Base-by-base conservation (phyloP, 2,329 filamentous ascomycete species). In the Venturia effusa region DNA sequence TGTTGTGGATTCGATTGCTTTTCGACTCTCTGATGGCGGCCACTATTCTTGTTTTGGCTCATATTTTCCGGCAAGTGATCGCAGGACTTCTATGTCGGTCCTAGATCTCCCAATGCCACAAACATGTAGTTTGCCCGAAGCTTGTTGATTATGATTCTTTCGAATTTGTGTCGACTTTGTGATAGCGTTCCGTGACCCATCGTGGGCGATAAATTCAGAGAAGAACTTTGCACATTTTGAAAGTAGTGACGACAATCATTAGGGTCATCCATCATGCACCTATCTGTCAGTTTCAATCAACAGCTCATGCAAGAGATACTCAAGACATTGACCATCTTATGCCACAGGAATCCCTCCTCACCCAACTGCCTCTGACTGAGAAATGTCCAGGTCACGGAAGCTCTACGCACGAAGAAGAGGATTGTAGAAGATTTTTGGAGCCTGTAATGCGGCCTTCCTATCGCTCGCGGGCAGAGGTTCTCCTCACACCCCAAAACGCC, bases 401-500 rank as follows among this genome's bases (percentile, higher is more conserved):
- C 8, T 57, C 51, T 30, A 34, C 30, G 30, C 2, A 57, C 27
- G 30, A 34, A 34, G 51, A 34, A 19, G 11, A 57, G 51, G 30
- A n/a, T 57, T 57, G 51, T 34, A 34, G 51, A 57, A 32, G 27
- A 34, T 34, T 57, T n/a, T 57, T 32, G 13, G 48, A 57, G 30
- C 51, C 51, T 57, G 30, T 57, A 57, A 10, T 57, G 17, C 15
- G 51, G 51, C 51, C 51, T 57, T 57, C 51, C 8, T 57, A 57
- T 57, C 51, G 51, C 15, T 57, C 27, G 34, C 51, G 30, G 51
- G 34, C 51, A 57, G 51, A 37, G 51, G 34, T 34, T 37, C 32
- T 30, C 51, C 51, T 57, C 51, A 57, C 51, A 57, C 34, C 30
- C 51, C 51, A 57, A 57, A 57, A 57, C 51, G 51, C 51, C 51